Base-by-base conservation (phyloP, 2,329 filamentous ascomycete species). In the Pseudogymnoascus sp. region DNA sequence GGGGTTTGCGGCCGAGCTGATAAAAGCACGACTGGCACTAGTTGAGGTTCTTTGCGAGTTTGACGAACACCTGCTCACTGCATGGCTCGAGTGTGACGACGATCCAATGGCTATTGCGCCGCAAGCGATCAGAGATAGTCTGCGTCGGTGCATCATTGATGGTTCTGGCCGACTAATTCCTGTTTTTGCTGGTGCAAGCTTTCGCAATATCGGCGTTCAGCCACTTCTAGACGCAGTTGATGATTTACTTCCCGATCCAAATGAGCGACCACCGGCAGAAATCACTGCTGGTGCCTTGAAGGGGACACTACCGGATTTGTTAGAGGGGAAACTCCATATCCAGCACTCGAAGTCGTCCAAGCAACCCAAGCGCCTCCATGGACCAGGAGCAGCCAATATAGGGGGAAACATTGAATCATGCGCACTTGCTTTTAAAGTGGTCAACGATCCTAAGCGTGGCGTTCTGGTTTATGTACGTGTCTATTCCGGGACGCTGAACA, bases 151-250 rank as follows among this genome's bases (percentile, higher is more conserved):
- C 40, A 84, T 96, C 5, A 79, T 87, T 5, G 79, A 81, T 56
- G 84, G 87, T 0, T 82, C 88, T 8, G 91, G 90, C 60, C 79
- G 78, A n/a, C 79, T 96, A 16, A 89, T 95, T 46, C 93, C 93
- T 0, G 83, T 97, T 0, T 96, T 96, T 75, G 91, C 91, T 0
- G 93, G 93, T 2, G 93, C 93, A 4, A 97, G 93, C 74, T 92
- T 97, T 75, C 86, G 89, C 44, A 96, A 97, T 68, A 91, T 97
- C 66, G 95, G 95, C 6, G 92, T 97, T 3, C 91, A 97, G 73
- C 91, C 93, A 28, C 80, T 99, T 21, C 83, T 97, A 62, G 92
- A 97, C 73, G 91, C 91, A 38, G 86, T 97, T 11, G 85, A 91
- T 7, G 90, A 97, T 71, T 88, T 97, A 53, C 81, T 97, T 2